phyloP scores from a whole-genome alignment of 2,329 filamentous ascomycete genomes.

The Aspergillus bombycis region DNA sequence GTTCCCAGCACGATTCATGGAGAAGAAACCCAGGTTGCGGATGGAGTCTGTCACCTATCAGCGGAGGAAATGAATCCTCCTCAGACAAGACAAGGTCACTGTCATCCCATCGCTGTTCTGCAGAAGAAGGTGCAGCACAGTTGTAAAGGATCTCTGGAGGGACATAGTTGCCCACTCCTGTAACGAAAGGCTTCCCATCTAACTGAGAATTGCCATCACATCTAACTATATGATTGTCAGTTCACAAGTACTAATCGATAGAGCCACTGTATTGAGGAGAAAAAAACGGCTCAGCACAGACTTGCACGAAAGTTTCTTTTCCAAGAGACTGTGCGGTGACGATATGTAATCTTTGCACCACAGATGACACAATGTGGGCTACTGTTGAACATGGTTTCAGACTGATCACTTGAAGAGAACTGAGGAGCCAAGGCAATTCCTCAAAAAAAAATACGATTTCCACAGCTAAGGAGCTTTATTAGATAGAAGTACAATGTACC shows the following conservation, averaged over 20 bases:
- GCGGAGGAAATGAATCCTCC: constrained; percentile 17
- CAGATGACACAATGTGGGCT: constrained; percentile 15
- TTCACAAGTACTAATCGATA: too few relatives aligned
- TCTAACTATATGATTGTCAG: constrained; percentile 17
- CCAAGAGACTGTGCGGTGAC: background rate
- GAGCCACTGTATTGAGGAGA: background rate
- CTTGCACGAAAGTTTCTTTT: background rate
- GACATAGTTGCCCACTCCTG: constrained; percentile 17
- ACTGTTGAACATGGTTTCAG: background rate
- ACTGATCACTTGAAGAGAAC: background rate
- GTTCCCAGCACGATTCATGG: constrained; percentile 26
- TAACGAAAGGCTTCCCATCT: constrained; percentile 21
- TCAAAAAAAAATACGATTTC: background rate
- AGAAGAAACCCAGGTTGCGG: constrained; percentile 21
- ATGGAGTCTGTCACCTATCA: constrained; percentile 8
- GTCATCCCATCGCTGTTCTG: constrained; percentile 1
- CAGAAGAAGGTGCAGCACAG: background rate
- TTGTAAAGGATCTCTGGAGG: constrained; percentile 5
- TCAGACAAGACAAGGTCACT: background rate
- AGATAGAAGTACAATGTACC: background rate
- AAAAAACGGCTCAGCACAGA: background rate
- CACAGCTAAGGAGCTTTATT: background rate
- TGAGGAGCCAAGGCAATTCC: background rate
- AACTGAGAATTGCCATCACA: constrained; percentile 12
- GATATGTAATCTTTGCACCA: constrained; percentile 16